A percentile compares a stretch with the other conserved stretches of the same genome.
phyloP scores from a whole-genome alignment of 768 basidiomycete species.

The Suillus alpinus region DNA sequence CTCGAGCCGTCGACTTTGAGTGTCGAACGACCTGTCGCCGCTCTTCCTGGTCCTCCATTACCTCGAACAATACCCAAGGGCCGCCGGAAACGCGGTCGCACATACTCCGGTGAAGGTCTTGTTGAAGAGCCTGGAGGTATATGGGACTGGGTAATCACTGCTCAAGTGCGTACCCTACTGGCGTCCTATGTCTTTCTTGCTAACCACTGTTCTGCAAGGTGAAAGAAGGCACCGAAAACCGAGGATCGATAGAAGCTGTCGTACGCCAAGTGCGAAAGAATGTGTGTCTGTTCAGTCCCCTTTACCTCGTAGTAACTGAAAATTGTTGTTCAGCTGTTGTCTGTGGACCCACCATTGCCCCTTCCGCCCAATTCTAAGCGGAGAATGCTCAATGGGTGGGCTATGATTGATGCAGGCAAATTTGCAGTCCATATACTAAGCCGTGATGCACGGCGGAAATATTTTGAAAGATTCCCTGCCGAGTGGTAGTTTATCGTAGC shows the following conservation, averaged over 20 bases:
- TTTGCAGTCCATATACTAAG: constrained; percentile 80
- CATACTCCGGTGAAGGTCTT: constrained; percentile 61
- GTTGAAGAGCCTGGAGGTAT: constrained; percentile 51
- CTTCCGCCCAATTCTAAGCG: constrained; percentile 65
- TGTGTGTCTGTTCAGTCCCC: constrained; percentile 39
- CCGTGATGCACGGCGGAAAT: constrained; percentile 61
- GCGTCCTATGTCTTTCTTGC: background rate
- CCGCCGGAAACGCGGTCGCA: constrained; percentile 60
- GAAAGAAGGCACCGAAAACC: constrained; percentile 80
- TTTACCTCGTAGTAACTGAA: constrained; percentile 4
- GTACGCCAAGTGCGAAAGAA: constrained; percentile 68
- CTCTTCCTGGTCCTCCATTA: constrained; percentile 57
- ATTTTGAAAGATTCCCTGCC: constrained; percentile 42
- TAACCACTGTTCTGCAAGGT: constrained; percentile 43
- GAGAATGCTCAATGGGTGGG: constrained; percentile 70
- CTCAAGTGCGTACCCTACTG: constrained; percentile 50
- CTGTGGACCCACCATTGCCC: constrained; percentile 52
- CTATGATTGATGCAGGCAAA: constrained; percentile 77
- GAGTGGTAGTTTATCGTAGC: constrained; percentile 30
- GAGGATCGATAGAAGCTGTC: constrained; percentile 75
- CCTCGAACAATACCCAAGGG: constrained; percentile 60
- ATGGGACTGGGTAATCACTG: constrained; percentile 78
- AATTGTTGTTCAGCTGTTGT: constrained; percentile 46
- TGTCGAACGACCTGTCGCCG: constrained; percentile 49
- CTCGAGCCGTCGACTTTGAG: constrained; percentile 59